Evolutionary conservation across 1,284 basidiomycete species (phyloP).

Genomic region (Gastroboletus turbinatus): DNA sequence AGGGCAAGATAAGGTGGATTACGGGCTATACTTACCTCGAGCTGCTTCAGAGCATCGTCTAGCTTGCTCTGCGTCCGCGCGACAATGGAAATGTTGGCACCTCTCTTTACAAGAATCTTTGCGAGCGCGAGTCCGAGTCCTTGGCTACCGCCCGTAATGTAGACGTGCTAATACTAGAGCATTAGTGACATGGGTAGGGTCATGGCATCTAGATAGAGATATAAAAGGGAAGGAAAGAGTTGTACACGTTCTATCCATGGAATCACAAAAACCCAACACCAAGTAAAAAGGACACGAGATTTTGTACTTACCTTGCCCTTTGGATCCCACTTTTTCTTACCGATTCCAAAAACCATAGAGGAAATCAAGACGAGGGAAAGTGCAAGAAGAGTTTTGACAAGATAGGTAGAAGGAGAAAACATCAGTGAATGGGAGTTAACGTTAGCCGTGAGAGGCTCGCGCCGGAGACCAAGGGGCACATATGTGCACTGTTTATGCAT

Average conservation of each 20-base stretch:
- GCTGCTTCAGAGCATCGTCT: constrained; percentile 45
- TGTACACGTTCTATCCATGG: neutral
- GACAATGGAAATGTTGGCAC: constrained; percentile 73
- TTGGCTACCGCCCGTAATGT: constrained; percentile 35
- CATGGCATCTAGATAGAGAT: neutral
- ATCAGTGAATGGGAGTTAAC: neutral
- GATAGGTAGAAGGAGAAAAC: neutral
- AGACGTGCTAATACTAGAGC: constrained; percentile 25
- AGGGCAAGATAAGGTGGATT: neutral
- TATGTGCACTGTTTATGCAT: no score
- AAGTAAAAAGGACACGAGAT: neutral
- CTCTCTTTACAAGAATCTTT: constrained; percentile 54
- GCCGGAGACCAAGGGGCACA: no score
- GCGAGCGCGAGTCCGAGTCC: constrained; percentile 73
- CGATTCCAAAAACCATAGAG: constrained; percentile 25
- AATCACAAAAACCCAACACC: neutral
- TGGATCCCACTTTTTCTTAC: constrained; percentile 34
- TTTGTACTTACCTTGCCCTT: constrained; percentile 24
- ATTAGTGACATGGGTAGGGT: neutral
- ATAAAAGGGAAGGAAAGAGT: neutral
- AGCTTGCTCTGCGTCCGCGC: constrained; percentile 61
- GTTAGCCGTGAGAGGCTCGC: neutral
- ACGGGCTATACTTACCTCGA: constrained; percentile 47
- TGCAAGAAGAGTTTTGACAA: constrained; percentile 11
- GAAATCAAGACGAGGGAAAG: constrained; percentile 13